Evolutionary conservation across 106 monocot species (phyloP).

Genomic region (Dendrobium huoshanense): DNA sequence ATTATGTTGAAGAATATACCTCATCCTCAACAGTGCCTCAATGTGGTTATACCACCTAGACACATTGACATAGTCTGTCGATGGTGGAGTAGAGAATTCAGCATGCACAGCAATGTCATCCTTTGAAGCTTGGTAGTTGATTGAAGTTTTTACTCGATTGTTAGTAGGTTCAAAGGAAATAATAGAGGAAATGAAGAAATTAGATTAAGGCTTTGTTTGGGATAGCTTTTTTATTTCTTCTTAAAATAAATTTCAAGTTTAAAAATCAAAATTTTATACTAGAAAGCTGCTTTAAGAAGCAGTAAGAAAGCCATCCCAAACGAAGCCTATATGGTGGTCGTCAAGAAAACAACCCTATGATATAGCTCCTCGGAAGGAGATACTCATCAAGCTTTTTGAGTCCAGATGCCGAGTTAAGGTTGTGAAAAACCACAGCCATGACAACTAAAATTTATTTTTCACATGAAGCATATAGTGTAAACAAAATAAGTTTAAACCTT

Average conservation of each 20-base stretch:
- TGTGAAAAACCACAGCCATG: conserved; percentile 67
- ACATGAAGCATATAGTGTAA: not conserved
- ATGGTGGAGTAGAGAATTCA: conserved; percentile 36
- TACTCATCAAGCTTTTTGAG: conserved; percentile 82
- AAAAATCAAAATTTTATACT: too few species aligned
- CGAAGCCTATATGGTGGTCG: too few species aligned
- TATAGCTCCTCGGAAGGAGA: conserved; percentile 85
- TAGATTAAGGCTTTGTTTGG: too few species aligned
- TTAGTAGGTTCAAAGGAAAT: not conserved
- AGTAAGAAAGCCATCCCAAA: too few species aligned
- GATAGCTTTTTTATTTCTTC: too few species aligned
- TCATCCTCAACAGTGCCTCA: conserved; percentile 67
- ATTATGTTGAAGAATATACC: conserved; percentile 21
- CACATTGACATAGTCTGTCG: conserved; percentile 54
- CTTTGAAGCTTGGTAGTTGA: conserved; percentile 93
- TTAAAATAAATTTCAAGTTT: too few species aligned
- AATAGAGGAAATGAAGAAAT: too few species aligned
- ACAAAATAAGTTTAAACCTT: not conserved
- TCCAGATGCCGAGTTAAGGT: conserved; percentile 48
- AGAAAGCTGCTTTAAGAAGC: too few species aligned
- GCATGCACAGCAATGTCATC: conserved; percentile 70
- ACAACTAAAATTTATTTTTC: not conserved
- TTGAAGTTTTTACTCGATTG: not conserved
- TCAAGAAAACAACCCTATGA: conserved; percentile 48
- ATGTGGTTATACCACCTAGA: conserved; percentile 89